Conservation (phyloP, 495 filamentous ascomycete species). For the Beverwykella pulmonaria region DNA sequence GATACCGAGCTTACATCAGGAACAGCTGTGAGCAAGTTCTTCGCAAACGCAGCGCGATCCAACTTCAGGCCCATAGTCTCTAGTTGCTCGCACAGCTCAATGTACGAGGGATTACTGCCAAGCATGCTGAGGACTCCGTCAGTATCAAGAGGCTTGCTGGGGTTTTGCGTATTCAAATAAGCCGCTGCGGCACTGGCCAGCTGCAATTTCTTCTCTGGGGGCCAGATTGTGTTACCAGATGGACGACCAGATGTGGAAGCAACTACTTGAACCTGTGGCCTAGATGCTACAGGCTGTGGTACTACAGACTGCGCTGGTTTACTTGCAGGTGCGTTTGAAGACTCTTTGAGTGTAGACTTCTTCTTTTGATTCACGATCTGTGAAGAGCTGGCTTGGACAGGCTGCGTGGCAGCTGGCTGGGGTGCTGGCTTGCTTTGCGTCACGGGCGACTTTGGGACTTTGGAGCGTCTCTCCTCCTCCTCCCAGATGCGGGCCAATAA, state of each 20-base stretch:
- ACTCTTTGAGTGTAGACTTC: neutral
- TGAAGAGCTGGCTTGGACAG: constrained; percentile 3
- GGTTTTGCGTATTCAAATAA: constrained; percentile 44
- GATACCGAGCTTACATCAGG: constrained; percentile 46
- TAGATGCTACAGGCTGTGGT: neutral
- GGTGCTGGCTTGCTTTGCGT: constrained; percentile 13
- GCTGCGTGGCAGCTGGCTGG: constrained; percentile 11
- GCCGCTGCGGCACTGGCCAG: constrained; percentile 40
- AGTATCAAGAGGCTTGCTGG: constrained; percentile 22
- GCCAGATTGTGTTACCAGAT: constrained; percentile 43
- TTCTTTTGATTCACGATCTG: constrained; percentile 13
- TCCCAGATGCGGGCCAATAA: constrained; percentile 48
- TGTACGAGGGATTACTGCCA: constrained; percentile 54
- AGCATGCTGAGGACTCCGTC: constrained; percentile 49
- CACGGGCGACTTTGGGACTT: constrained; percentile 29
- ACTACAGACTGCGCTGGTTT: neutral
- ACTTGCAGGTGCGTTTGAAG: neutral
- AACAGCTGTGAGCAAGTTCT: constrained; percentile 49
- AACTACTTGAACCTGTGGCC: constrained; percentile 8
- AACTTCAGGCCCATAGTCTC: constrained; percentile 51
- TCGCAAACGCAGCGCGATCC: constrained; percentile 52
- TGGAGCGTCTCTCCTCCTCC: constrained; percentile 44
- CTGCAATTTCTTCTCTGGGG: constrained; percentile 43
- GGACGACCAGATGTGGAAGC: neutral
- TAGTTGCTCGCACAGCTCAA: constrained; percentile 54